These are phyloP conservation scores for Pseudonitzschia multiseries DNA, from an alignment of 108 stramenopile genomes.

Conservation along the genomic window DNA sequence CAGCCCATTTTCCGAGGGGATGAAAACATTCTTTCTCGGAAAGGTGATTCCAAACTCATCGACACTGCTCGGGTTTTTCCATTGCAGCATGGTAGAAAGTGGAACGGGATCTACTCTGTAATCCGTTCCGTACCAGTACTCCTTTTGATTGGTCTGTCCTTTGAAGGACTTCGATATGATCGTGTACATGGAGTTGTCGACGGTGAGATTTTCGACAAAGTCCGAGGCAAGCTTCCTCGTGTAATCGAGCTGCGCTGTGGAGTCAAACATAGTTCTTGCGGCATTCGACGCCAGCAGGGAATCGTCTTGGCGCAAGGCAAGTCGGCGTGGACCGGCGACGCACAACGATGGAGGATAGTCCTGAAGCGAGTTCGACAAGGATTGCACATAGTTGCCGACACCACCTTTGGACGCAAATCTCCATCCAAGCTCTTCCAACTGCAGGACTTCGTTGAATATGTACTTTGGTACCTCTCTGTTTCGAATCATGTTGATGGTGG, in stretches of 20 bases:
- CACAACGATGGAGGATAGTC: conserved; percentile 62
- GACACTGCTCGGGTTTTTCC: conserved; percentile 46
- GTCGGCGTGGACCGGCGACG: conserved; percentile 74
- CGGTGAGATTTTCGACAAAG: conserved; percentile 49
- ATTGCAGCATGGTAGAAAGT: conserved; percentile 47
- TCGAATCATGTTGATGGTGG: conserved; percentile 70
- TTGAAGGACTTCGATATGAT: conserved; percentile 73
- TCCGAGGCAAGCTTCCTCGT: conserved; percentile 46
- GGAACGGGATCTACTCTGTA: conserved; percentile 58
- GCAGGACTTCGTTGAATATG: conserved; percentile 74
- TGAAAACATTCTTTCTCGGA: conserved; percentile 72
- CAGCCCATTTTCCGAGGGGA: conserved; percentile 71
- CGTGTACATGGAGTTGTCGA: conserved; percentile 73
- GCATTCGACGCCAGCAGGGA: conserved; percentile 38
- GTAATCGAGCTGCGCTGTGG: conserved; percentile 49
- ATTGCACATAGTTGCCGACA: conserved; percentile 19
- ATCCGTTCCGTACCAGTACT: conserved; percentile 86
- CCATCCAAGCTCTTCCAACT: conserved; percentile 80
- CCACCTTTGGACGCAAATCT: conserved; percentile 63
- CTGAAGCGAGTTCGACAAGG: background rate
- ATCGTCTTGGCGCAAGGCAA: conserved; percentile 53
- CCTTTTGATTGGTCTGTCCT: conserved; percentile 57
- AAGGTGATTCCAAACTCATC: conserved; percentile 41
- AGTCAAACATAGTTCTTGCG: conserved; percentile 59
- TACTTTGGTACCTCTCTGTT: conserved; percentile 60